Percentiles rank a stretch among this genome's conserved stretches.
phyloP scores from a whole-genome alignment of 495 filamentous ascomycete genomes.

The Talaromyces stipitatus region DNA sequence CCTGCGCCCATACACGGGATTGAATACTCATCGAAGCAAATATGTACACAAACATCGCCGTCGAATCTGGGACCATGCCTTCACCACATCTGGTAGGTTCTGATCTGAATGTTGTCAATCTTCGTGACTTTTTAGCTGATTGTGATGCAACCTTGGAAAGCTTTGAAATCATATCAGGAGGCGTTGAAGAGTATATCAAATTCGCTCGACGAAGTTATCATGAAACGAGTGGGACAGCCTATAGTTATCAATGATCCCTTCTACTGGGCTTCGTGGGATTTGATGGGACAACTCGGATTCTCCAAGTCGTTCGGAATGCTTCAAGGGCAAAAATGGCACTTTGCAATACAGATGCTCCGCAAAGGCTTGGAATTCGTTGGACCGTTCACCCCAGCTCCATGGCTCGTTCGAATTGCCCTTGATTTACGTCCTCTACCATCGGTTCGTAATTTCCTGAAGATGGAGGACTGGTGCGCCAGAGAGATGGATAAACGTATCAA shows the following conservation, averaged over 20 bases:
- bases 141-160: too few species aligned
- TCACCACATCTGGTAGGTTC: constrained; percentile 22
- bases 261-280: constrained; percentile 15
- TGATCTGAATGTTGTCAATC: too few species aligned
- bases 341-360: constrained; percentile 4
- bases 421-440: not conserved
- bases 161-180: too few species aligned
- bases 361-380: constrained; percentile 8
- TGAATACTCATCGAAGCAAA: constrained; percentile 27
- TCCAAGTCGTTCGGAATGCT: constrained; percentile 34
- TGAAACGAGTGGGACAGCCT: too few species aligned
- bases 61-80: constrained; percentile 27
- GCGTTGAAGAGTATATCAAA: too few species aligned
- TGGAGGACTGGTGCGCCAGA: constrained; percentile 12
- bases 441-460: constrained; percentile 1
- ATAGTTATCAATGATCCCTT: too few species aligned
- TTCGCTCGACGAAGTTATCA: too few species aligned
- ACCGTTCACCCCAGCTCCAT: constrained; percentile 14
- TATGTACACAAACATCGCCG: constrained; percentile 20
- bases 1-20: constrained; percentile 23
- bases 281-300: constrained; percentile 31
- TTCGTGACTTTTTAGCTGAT: too few species aligned
- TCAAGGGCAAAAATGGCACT: constrained; percentile 7
- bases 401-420: constrained; percentile 11
- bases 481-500: constrained; percentile 11